A percentile compares a stretch with the other conserved stretches of the same genome.
These are phyloP conservation scores for Crithidia brevicula DNA, from an alignment of 208 protist species.

Conservation along the genomic window DNA sequence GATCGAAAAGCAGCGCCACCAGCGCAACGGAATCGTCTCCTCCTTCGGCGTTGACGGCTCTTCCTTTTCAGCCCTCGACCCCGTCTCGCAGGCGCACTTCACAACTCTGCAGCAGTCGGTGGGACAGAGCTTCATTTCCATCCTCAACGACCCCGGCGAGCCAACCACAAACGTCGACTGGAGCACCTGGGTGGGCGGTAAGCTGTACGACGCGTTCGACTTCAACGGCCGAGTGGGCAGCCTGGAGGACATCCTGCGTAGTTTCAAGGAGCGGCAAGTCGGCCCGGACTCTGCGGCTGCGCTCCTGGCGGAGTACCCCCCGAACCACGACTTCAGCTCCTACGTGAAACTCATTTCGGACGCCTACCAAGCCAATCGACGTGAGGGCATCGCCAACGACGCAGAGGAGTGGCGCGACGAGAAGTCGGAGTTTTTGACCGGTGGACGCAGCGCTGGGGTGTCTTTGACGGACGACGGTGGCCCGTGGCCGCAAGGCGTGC, in stretches of 20 bases:
- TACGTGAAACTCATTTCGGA: slow-evolving; percentile 73
- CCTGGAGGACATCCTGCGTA: slow-evolving; percentile 32
- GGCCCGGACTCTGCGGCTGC: slow-evolving; percentile 42
- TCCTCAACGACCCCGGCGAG: slow-evolving; percentile 82
- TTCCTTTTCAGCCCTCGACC: slow-evolving; percentile 62
- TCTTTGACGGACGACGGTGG: slow-evolving; percentile 26
- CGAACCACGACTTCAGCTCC: slow-evolving; percentile 52
- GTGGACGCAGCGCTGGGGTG: background rate
- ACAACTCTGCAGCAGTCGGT: slow-evolving; percentile 64
- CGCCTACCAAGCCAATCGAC: slow-evolving; percentile 71
- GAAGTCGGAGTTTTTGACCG: background rate
- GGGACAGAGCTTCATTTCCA: slow-evolving; percentile 91
- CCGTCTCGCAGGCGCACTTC: slow-evolving; percentile 76
- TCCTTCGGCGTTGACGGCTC: slow-evolving; percentile 33
- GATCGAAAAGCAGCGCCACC: slow-evolving; percentile 12
- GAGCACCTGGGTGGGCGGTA: slow-evolving; percentile 71
- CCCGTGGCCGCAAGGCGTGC: slow-evolving; percentile 67
- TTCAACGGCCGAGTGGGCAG: slow-evolving; percentile 33
- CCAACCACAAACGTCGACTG: slow-evolving; percentile 42
- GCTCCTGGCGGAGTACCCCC: slow-evolving; percentile 53
- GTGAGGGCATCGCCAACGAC: slow-evolving; percentile 42
- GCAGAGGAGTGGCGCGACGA: slow-evolving; percentile 33
- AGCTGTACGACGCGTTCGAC: slow-evolving; percentile 74
- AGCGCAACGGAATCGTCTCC: slow-evolving; percentile 3
- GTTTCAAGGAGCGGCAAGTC: slow-evolving; percentile 20